phyloP scores from a whole-genome alignment of 2,329 filamentous ascomycete genomes.

The Metarhizium album region DNA sequence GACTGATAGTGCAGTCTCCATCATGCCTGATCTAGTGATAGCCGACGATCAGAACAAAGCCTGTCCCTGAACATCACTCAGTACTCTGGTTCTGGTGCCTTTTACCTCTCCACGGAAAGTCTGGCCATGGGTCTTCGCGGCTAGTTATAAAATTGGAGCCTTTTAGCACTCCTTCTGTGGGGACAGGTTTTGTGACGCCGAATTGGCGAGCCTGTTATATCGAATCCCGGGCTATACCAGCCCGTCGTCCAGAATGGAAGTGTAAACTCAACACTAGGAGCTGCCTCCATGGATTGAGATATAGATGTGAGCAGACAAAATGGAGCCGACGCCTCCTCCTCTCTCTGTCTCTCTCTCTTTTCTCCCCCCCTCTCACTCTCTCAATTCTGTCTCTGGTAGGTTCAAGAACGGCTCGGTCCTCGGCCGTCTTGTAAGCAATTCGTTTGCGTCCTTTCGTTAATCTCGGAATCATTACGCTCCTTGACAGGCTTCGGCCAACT shows the following conservation, averaged over 20 bases:
- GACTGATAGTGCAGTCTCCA: conserved; percentile 5
- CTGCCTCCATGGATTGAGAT: not conserved
- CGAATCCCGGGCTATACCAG: not conserved
- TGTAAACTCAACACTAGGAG: not conserved
- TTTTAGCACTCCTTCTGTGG: not conserved
- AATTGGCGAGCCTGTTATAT: not conserved
- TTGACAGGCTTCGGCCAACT: conserved; percentile 23
- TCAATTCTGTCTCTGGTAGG: conserved; percentile 15
- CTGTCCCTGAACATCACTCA: conserved; percentile 21
- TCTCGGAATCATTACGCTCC: conserved; percentile 20
- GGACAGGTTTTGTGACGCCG: not conserved
- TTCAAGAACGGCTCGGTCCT: conserved; percentile 18
- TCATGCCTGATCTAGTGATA: not conserved
- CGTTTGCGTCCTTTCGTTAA: conserved; percentile 31
- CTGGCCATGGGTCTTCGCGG: not conserved
- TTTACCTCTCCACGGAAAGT: not conserved
- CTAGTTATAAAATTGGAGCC: not conserved
- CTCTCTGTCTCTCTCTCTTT: conserved; percentile 3
- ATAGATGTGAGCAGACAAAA: not conserved
- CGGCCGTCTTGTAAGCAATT: conserved; percentile 22
- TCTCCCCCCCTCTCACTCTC: conserved; percentile 3
- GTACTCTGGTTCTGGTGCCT: not conserved
- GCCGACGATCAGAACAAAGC: conserved; percentile 13
- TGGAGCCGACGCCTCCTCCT: conserved; percentile 14
- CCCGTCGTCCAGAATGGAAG: not conserved